Conservation (phyloP, 257 asterid species). For the Parsonsia alboflavescens region DNA sequence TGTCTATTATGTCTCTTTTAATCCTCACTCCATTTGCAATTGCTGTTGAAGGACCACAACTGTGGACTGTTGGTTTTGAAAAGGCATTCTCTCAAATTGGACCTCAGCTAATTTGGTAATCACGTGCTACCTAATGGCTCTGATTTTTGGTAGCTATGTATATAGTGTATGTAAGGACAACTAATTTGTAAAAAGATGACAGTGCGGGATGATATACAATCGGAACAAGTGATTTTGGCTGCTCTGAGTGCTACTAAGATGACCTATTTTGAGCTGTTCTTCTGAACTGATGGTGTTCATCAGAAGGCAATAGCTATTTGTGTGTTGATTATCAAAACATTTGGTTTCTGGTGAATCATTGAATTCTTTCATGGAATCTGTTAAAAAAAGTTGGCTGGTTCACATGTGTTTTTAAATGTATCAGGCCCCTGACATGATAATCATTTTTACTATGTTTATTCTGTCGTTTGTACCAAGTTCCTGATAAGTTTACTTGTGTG, state of each 20-base stretch:
- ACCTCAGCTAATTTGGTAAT: slow-evolving; percentile 87
- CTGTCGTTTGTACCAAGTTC: not conserved
- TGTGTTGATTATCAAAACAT: not conserved
- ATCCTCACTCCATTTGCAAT: slow-evolving; percentile 89
- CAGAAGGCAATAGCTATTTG: not conserved
- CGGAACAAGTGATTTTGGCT: not conserved
- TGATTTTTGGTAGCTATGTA: slow-evolving; percentile 8
- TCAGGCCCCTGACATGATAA: not conserved
- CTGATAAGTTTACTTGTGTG: not conserved
- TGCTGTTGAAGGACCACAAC: slow-evolving; percentile 97
- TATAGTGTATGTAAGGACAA: not conserved
- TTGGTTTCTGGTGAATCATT: not conserved
- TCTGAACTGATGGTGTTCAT: not conserved
- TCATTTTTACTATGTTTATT: not conserved
- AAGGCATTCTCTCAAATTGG: slow-evolving; percentile 64
- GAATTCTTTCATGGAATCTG: not conserved
- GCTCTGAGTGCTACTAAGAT: not conserved
- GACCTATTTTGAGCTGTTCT: not conserved
- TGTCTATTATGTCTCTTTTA: slow-evolving; percentile 75
- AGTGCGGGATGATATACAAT: not conserved
- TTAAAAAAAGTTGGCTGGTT: not conserved
- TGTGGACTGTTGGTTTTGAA: slow-evolving; percentile 79
- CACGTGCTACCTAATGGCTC: slow-evolving; percentile 28
- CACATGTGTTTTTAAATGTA: not conserved
- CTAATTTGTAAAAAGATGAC: not conserved